Evolutionary conservation across 371 early-diverging fungal genomes (phyloP), one percentile per base, ranked within the genome.

Genomic region (Blastocladiella emersonii): DNA sequence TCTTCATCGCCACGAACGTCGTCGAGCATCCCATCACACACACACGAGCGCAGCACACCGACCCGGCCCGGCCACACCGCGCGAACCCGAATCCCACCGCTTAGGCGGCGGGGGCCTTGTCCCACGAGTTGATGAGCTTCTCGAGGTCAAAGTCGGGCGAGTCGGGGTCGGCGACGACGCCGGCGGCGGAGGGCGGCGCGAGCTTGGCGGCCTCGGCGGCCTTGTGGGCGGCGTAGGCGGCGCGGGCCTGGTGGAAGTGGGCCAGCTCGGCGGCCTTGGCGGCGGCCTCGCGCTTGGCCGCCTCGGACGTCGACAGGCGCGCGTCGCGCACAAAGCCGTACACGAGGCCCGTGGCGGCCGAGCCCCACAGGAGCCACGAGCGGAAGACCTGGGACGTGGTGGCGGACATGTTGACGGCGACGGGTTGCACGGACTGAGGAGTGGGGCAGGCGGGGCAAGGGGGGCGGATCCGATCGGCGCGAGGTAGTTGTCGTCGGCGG

Each of bases 61-160:
- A n/a, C n/a, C n/a, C n/a, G n/a, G n/a, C n/a, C n/a, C n/a, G n/a
- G n/a, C n/a, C n/a, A n/a, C n/a, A n/a, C n/a, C n/a, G n/a, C n/a
- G n/a, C n/a, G n/a, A n/a, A n/a, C n/a, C n/a, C n/a, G n/a, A n/a
- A n/a, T n/a, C n/a, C n/a, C n/a, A 37, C 13, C 8, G 13, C 51
- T 27, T 35, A 23, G 25, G 3, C 6, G 13, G 56, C 23, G 12
- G 37, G 6, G 51, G 37, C 27, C 37, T 32, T n/a, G 51, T 49
- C 37, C 41, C 44, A 53, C 35, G 7, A 12, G 43, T 63, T 57
- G 36, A 57, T 57, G 23, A 64, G 21, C 49, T 64, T 64, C 57
- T 64, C 64, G 25, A 64, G 34, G 5, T 64, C 64, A 43, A 59
- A 59, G 25, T 23, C 37, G 59, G 59, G 59, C 25, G 41, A n/a